These are phyloP conservation scores for Russula ochroleuca DNA, from an alignment of 768 basidiomycete genomes.

Conservation along the genomic window DNA sequence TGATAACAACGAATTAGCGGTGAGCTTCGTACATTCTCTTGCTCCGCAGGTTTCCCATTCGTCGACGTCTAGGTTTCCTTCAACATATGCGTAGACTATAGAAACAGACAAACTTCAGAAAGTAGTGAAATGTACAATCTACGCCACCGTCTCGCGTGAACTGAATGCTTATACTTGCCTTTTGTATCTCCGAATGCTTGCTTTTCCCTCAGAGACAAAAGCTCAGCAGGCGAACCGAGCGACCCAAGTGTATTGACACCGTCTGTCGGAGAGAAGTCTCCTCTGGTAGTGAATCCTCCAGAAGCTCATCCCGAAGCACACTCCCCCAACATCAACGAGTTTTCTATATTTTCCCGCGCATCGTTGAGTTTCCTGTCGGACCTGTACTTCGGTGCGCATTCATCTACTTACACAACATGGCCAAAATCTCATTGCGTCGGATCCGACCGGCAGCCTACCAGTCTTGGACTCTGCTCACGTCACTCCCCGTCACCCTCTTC, in stretches of 20 bases:
- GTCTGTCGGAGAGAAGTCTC: not conserved
- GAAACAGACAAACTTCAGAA: conserved; percentile 24
- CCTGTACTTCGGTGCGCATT: conserved; percentile 55
- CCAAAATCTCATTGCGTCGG: not conserved
- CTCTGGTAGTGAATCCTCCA: not conserved
- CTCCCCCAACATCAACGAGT: not conserved
- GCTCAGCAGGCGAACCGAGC: conserved; percentile 10
- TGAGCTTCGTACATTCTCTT: conserved; percentile 27
- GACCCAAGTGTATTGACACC: not conserved
- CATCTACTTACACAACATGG: conserved; percentile 1
- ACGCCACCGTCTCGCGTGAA: conserved; percentile 41
- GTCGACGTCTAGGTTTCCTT: conserved; percentile 28
- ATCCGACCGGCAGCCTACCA: conserved; percentile 51
- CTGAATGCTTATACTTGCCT: conserved; percentile 16
- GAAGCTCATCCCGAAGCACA: conserved; percentile 6
- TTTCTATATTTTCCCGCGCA: conserved; percentile 4
- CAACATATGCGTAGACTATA: conserved; percentile 31
- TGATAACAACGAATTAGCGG: conserved; percentile 49
- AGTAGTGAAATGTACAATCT: conserved; percentile 43
- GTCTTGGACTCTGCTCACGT: conserved; percentile 81
- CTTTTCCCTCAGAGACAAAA: conserved; percentile 11
- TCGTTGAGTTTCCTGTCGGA: conserved; percentile 39
- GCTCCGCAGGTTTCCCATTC: not conserved
- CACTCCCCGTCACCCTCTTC: conserved; percentile 74
- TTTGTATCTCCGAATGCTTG: not conserved